Evolutionary conservation across 2,329 filamentous ascomycete species (phyloP), one percentile per base, ranked within the genome.

Genomic region (Ceratocystis destructans): DNA sequence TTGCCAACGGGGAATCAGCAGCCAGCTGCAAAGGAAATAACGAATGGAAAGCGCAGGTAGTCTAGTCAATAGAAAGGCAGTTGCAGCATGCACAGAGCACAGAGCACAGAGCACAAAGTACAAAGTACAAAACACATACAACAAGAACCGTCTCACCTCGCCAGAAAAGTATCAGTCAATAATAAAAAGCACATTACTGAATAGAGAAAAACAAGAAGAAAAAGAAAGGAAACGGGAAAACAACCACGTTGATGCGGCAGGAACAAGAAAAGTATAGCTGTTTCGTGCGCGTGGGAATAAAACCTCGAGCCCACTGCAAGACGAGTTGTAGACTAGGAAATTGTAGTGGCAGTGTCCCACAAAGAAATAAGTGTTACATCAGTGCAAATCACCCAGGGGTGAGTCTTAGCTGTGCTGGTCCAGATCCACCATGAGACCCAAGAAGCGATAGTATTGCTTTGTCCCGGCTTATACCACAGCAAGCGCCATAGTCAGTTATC

Each of bases 1-100:
- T 57, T 31, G 28, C n/a, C 53, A 57, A 20, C 10, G 33, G 33
- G n/a, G 20, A 20, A 53, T 20, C 7, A 53, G 48, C 48, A 53
- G 48, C 48, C 33, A 62, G 61, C 61, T 62, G 61, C 33, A 45
- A 48, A 45, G 41, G 22, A 53, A 53, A 53, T 22, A 25, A 53
- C 48, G 22, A 53, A 53, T 8, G 48, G 48, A 53, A 53, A 28
- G 48, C 20, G 20, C 48, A 53, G 48, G 15, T 25, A 28, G 8
- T 41, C 37, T 10, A 41, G 37, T 41, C 37, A 41, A 4, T 12
- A 12, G 10, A 41, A 37, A 41, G 4, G 37, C 37, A 12, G 37
- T 8, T 41, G 37, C 37, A 41, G 37, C 37, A 41, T 12, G 37
- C 37, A 41, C 2, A 10, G 12, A 37, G 22, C 22, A 25, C 22